phyloP scores from a whole-genome alignment of 2,329 filamentous ascomycete genomes.

The Aspergillus sp. region DNA sequence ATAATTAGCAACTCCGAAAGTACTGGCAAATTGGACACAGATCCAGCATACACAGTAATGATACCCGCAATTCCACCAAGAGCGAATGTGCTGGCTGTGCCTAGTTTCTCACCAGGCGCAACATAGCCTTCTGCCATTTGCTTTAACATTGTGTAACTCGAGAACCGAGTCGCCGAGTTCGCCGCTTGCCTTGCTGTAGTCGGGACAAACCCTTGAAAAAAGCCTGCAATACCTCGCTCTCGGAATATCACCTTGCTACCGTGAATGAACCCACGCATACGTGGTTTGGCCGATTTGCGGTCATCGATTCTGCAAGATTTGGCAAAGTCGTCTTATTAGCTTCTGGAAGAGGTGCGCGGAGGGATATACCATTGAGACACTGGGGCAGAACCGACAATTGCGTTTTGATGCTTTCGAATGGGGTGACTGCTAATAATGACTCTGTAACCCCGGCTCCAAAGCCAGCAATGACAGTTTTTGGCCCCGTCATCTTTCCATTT shows the following conservation, averaged over 20 bases:
- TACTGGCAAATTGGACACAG: not conserved
- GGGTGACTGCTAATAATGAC: constrained; percentile 89
- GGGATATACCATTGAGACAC: not conserved
- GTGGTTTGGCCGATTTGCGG: constrained; percentile 80
- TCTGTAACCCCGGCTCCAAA: constrained; percentile 96
- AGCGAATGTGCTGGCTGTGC: constrained; percentile 82
- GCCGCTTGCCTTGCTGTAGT: constrained; percentile 94
- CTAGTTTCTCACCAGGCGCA: constrained; percentile 91
- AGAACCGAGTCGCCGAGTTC: constrained; percentile 90
- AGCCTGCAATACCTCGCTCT: constrained; percentile 85
- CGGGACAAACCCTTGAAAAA: constrained; percentile 96
- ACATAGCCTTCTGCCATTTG: constrained; percentile 92
- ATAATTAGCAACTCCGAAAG: constrained; percentile 13
- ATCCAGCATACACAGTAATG: constrained; percentile 72
- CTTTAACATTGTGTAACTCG: constrained; percentile 85
- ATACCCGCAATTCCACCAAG: constrained; percentile 87
- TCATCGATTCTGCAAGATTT: constrained; percentile 77
- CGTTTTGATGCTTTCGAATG: constrained; percentile 98
- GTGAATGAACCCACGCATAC: constrained; percentile 90
- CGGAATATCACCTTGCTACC: constrained; percentile 84
- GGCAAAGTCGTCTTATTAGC: constrained; percentile 7
- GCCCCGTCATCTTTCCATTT: constrained; percentile 86
- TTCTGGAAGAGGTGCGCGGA: not conserved
- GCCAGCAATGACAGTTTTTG: constrained; percentile 87
- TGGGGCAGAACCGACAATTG: constrained; percentile 66